Evolutionary conservation across 2,329 filamentous ascomycete species (phyloP), one percentile per base, ranked within the genome.

Genomic region (Stemphylium lycopersici): DNA sequence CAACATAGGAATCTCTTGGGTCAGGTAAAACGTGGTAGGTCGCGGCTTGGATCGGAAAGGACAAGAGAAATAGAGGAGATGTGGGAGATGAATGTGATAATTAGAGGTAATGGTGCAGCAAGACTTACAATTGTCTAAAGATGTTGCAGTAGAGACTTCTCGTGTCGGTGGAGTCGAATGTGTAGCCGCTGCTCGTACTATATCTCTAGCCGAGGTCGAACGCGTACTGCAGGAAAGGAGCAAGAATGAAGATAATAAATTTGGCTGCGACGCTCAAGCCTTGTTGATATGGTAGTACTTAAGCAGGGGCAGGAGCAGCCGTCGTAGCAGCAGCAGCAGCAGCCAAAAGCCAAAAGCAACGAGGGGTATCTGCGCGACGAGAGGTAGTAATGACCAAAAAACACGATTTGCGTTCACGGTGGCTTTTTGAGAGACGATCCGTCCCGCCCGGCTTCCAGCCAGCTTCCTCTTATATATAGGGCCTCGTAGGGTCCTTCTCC

Each of bases 351-450:
- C 3, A 43, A 50, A 43, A 49, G 38, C 24, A 50, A 44, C 39
- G 40, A 50, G 39, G 48, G 48, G 48, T 50, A 50, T 38, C 33
- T 24, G 32, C 42, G 33, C 48, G 34, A 16, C 24, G 22, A 16
- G 34, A 15, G 13, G 16, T 44, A 15, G 16, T 44, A 15, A 37
- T 10, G 11, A 24, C 18, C 6, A 18, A 18, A 11, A 38, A 20
- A 38, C 10, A 38, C 6, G 37, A 13, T 24, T 38, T 12, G 22
- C 37, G 18, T 13, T 39, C 16, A 39, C 16, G 3, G 18, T 22
- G 12, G 8, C 36, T 38, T 29, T 29, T 29, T 4, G 1, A 38
- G 7, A n/a, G 13, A 22, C 10, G 10, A 13, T 39, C 18, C 2
- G 37, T 4, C 22, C 18, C 18, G 16, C 20, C 37, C 16, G 37